Conservation (phyloP, 2,329 filamentous ascomycete genomes). For the Arthroderma sp. region DNA sequence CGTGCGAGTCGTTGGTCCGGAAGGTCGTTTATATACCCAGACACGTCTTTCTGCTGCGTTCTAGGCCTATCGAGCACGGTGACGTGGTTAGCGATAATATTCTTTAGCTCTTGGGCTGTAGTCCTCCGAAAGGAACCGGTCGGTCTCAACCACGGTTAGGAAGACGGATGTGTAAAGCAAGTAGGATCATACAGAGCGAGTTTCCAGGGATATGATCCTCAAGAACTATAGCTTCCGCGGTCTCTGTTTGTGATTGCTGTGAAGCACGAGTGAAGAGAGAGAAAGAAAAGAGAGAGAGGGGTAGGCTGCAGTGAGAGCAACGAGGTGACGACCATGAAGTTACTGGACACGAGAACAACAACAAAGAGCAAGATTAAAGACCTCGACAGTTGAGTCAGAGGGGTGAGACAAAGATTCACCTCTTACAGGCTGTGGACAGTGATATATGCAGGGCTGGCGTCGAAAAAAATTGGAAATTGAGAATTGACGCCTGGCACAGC, state of each 20-base stretch:
- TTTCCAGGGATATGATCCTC: not conserved
- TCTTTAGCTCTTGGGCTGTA: not conserved
- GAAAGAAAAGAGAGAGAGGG: not conserved
- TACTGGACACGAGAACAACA: not conserved
- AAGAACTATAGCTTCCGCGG: not conserved
- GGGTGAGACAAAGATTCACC: not conserved
- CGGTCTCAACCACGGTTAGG: too few relatives aligned
- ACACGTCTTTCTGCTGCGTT: not conserved
- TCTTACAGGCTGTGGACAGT: not conserved
- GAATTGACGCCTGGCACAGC: not conserved
- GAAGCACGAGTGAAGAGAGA: not conserved
- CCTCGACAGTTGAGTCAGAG: not conserved
- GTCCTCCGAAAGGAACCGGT: too few relatives aligned
- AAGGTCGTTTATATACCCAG: not conserved
- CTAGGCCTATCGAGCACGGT: not conserved
- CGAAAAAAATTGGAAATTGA: too few relatives aligned
- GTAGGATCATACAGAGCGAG: not conserved
- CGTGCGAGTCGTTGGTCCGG: not conserved
- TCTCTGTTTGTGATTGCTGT: not conserved
- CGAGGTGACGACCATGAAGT: not conserved
- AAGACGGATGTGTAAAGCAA: not conserved
- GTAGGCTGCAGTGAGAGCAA: not conserved
- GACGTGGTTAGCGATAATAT: not conserved
- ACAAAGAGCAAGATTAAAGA: not conserved
- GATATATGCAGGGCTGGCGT: not conserved